Evolutionary conservation across 805 yeast genomes (phyloP), one percentile per base, ranked within the genome.

Genomic region (Lachancea nothofagi): DNA sequence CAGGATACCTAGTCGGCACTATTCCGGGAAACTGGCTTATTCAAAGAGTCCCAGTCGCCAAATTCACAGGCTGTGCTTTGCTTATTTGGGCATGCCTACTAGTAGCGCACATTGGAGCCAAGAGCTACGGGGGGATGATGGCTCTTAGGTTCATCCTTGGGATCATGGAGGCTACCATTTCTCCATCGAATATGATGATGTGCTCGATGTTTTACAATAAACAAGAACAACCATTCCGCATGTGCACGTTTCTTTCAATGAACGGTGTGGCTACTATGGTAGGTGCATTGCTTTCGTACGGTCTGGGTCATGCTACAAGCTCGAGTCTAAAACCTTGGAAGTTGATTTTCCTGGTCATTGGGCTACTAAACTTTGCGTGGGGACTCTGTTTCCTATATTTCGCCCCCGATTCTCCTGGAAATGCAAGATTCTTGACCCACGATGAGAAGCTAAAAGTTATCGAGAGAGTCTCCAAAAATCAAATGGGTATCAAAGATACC

Each of bases 1-100:
- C 60, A 21, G 71, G 70, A 1, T 71, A 70, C 50, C 48, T 70
- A 43, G 59, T 55, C 1, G 67, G 52, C 19, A 39, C 47, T 3
- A 46, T 48, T 18, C 52, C 52, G 4, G 49, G 46, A 0, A 52
- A 48, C 35, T 47, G 46, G 45, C 38, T 47, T 4, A 45, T 45
- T 27, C 51, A 45, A 31, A 50, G 44, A 31, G 52, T 49, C 13
- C 54, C 57, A 5, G 47, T 57, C 3, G 64, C 61, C 3, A 55
- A 52, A 33, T 48, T 44, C 15, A 46, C 60, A 6, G 54, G 57
- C 2, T 35, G 46, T 24, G 41, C 50, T 3, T 20, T 48, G 31
- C 15, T 48, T 13, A 38, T 49, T 23, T 49, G 53, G 53, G 44
- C 50, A 8, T 27, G 42, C 17, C 13, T 49, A 15, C 38, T 49